These are phyloP conservation scores for Tubosaeta sp. DNA, from an alignment of 768 basidiomycete genomes.

Conservation along the genomic window DNA sequence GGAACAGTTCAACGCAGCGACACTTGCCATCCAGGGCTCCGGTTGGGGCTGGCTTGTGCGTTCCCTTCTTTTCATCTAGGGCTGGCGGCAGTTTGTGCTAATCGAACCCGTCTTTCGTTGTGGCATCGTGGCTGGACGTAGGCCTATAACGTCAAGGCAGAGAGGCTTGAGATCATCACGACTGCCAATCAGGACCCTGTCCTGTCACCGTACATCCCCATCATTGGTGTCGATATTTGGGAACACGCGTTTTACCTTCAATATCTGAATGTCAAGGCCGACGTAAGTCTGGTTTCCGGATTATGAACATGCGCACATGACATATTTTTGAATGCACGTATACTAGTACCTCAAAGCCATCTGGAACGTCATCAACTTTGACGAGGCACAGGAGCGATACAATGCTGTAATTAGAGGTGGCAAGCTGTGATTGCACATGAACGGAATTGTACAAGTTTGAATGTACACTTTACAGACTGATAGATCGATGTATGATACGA, in stretches of 20 bases:
- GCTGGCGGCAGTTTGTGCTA: background rate
- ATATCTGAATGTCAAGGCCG: constrained; percentile 91
- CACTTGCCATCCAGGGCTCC: constrained; percentile 85
- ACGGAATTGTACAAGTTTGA: background rate
- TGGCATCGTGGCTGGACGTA: constrained; percentile 20
- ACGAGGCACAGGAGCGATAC: constrained; percentile 70
- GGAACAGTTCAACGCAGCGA: constrained; percentile 80
- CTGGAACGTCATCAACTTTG: constrained; percentile 67
- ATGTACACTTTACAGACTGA: background rate
- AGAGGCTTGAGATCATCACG: constrained; percentile 80
- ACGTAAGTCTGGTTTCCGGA: constrained; percentile 54
- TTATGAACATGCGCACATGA: background rate
- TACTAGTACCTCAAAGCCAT: constrained; percentile 68
- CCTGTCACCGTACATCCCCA: constrained; percentile 56
- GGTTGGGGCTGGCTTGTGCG: constrained; percentile 97
- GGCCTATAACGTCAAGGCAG: constrained; percentile 66
- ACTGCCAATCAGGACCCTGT: constrained; percentile 97
- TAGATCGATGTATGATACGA: background rate
- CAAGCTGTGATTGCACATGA: constrained; percentile 29
- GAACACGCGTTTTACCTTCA: constrained; percentile 97
- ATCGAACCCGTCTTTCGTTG: background rate
- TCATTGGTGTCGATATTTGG: constrained; percentile 94
- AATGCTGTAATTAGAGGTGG: constrained; percentile 25
- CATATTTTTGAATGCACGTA: too few relatives aligned
- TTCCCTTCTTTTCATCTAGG: constrained; percentile 12